Evolutionary conservation across 768 basidiomycete genomes (phyloP), one percentile per base, ranked within the genome.

Genomic region (Pleurotus giganteus): DNA sequence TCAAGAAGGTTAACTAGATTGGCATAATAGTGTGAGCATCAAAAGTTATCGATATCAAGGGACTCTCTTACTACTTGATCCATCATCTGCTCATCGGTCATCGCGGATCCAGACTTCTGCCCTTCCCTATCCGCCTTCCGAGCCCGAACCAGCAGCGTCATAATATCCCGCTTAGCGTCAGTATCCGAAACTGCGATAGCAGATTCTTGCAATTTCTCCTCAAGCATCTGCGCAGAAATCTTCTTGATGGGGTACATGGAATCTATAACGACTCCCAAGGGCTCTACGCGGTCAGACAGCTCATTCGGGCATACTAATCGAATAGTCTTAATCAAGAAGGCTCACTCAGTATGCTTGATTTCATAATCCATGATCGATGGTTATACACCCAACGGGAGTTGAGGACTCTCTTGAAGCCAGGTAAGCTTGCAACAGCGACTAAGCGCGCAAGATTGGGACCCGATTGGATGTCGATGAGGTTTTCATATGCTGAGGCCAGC

Each of bases 61-160:
- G 6, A 36, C n/a, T 12, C 7, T 55, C 73, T 12, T 19, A 80
- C 78, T 41, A 80, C 76, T 69, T 82, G 80, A 47, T 80, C 77
- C 66, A 80, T 75, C 74, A 80, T 77, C 12, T 70, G 75, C 44
- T 67, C 60, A 56, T 80, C 77, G 23, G 70, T 74, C 77, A 80
- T 76, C 6, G 65, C 60, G 58, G 76, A 78, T 28, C 61, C 70
- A 13, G 55, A 58, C 13, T 66, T 67, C 29, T 67, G 69, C 34
- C 64, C 63, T 28, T 69, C 68, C 27, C 67, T 46, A 29, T 73
- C 73, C 7, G 68, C 69, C 55, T 71, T 74, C 21, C 76, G 66
- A 7, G 77, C 74, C 23, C 74, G 69, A 12, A 80, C 73, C 1
- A 82, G 68, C n/a, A 80, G 57, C 49, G 70, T 74, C 80, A 80